Evolutionary conservation across 768 basidiomycete species (phyloP), one percentile per base, ranked within the genome.

Genomic region (Ramaria sp.): DNA sequence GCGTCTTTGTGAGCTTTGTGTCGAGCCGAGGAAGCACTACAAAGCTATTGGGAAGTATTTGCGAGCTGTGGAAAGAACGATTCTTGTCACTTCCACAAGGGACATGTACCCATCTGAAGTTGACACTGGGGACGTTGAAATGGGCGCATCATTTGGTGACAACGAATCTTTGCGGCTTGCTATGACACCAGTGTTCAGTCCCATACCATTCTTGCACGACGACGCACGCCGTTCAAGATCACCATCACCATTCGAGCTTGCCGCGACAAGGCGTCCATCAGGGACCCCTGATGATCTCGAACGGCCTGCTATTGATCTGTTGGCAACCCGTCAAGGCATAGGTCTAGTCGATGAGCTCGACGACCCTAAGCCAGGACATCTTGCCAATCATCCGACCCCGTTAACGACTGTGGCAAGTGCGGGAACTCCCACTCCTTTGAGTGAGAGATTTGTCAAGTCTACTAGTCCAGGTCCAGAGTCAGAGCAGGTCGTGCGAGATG

Each of bases 291-390:
- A 15, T 31, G 54, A 15, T 33, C 30, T 37, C 4, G 58, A 55
- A 17, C 9, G 33, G n/a, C 39, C 49, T 17, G 22, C 50, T 4
- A 47, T 51, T 58, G 37, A 57, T 31, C 7, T 46, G 48, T 17
- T 49, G 33, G 54, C 64, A 22, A 63, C 64, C 37, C 74, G 73
- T 39, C 69, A 68, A 53, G 65, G 64, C 6, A 63, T 69, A 9
- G 88, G 90, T 0, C 73, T 91, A 17, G 90, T 92, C 30, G 89
- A 92, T 61, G 88, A 91, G 68, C 70, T 91, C 61, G 90, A 91
- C 63, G 86, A 91, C 68, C 88, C 89, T 3, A 74, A 79, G 52
- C 89, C 89, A 13, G 89, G 88, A 20, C 89, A 91, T 68, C 74
- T 91, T 75, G 88, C 88, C 62, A 84, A 90, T 48, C 82, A 82